A percentile compares a stretch with the other conserved stretches of the same genome.
Evolutionary conservation across 306 rosid species (phyloP).

Genomic region (Leucaena leucocephala): DNA sequence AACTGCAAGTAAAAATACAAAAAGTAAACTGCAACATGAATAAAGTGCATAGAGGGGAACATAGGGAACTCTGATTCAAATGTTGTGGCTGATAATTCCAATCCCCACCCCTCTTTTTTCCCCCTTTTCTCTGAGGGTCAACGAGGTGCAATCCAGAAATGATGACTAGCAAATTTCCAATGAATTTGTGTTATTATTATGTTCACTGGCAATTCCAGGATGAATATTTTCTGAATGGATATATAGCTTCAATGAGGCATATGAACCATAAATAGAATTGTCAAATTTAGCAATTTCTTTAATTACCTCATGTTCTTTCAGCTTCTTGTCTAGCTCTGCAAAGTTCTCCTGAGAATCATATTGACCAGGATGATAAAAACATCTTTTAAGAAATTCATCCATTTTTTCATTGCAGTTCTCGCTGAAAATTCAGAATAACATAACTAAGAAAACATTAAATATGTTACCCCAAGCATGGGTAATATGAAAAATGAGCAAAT

Average conservation of each 20-base stretch:
- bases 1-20: neutral
- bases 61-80: neutral
- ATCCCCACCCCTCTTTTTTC: neutral
- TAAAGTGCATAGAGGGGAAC: constrained; percentile 10
- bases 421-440: constrained; percentile 53
- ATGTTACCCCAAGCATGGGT: constrained; percentile 15
- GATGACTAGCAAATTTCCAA: neutral
- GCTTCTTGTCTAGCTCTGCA: constrained; percentile 74
- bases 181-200: neutral
- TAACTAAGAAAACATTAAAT: constrained; percentile 22
- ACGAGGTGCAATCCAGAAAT: constrained; percentile 1
- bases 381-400: constrained; percentile 81
- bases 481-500: neutral
- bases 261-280: neutral
- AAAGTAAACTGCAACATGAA: neutral
- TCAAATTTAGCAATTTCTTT: constrained; percentile 16
- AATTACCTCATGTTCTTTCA: constrained; percentile 84
- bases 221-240: constrained; percentile 12
- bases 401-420: constrained; percentile 84
- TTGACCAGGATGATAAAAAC: constrained; percentile 94
- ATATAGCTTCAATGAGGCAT: constrained; percentile 14
- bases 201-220: neutral
- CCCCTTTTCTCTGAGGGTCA: neutral
- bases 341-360: constrained; percentile 83
- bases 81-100: neutral